Evolutionary conservation across 1,284 basidiomycete species (phyloP).

Genomic region (Rhodotorula sp.): DNA sequence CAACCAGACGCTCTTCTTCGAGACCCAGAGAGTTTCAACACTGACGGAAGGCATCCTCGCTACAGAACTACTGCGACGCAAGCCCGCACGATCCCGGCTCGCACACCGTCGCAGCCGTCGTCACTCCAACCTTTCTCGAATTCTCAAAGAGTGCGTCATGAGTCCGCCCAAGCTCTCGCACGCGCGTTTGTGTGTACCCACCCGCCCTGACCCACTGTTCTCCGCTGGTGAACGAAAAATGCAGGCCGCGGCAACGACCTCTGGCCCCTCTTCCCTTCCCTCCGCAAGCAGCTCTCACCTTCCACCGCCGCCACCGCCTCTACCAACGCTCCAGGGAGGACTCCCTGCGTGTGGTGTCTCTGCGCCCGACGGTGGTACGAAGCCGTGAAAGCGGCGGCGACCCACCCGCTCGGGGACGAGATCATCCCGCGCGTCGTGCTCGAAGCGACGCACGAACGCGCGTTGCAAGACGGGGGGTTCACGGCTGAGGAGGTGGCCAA

Average conservation of each 20-base stretch:
- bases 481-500: conserved; percentile 7
- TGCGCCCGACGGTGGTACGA: conserved; percentile 33
- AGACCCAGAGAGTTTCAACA: too few relatives aligned
- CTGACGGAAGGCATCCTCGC: neutral
- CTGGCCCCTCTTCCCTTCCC: conserved; percentile 27
- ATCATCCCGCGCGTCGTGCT: conserved; percentile 35
- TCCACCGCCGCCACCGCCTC: neutral
- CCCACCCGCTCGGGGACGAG: conserved; percentile 24
- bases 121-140: conserved; percentile 27
- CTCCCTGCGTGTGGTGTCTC: conserved; percentile 33
- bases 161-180: too few relatives aligned
- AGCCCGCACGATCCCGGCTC: conserved; percentile 24
- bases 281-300: conserved; percentile 6
- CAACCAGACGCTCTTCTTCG: too few relatives aligned
- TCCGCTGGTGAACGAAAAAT: too few relatives aligned
- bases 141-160: conserved; percentile 26
- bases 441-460: conserved; percentile 32
- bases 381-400: conserved; percentile 17
- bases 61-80: conserved; percentile 28
- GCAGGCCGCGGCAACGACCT: conserved; percentile 37
- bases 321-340: neutral
- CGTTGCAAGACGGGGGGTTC: conserved; percentile 13
- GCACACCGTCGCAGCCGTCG: conserved; percentile 35
- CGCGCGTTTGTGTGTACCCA: too few relatives aligned
- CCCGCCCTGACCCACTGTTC: neutral